phyloP scores from a whole-genome alignment of 768 basidiomycete genomes.

The Leccinum incarnatum region DNA sequence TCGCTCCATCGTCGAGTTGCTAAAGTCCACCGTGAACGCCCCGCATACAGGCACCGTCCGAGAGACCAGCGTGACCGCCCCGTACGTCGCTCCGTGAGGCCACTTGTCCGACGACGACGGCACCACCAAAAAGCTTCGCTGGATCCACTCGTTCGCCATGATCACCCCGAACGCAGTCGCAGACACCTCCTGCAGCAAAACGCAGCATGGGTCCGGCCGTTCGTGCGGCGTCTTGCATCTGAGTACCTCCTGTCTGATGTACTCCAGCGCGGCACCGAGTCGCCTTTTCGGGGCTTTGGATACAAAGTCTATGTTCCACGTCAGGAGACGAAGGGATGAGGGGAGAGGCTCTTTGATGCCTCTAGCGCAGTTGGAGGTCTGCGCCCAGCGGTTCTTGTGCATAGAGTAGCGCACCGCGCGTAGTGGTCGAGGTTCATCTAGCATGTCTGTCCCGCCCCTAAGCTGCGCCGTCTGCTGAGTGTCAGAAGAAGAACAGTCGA shows the following conservation, averaged over 20 bases:
- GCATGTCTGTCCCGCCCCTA: slow-evolving; percentile 18
- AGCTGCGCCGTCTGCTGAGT: slow-evolving; percentile 21
- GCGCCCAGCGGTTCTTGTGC: slow-evolving; percentile 33
- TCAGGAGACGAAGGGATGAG: slow-evolving; percentile 52
- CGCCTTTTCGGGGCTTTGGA: slow-evolving; percentile 40
- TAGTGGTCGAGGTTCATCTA: slow-evolving; percentile 28
- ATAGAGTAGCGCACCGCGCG: slow-evolving; percentile 33
- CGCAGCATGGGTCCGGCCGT: slow-evolving; percentile 55
- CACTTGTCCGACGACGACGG: slow-evolving; percentile 56
- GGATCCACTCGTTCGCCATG: slow-evolving; percentile 61
- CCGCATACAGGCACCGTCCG: slow-evolving; percentile 49
- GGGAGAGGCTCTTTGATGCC: slow-evolving; percentile 37
- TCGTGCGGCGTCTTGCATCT: slow-evolving; percentile 38
- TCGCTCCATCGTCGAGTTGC: slow-evolving; percentile 47
- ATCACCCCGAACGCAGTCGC: slow-evolving; percentile 43
- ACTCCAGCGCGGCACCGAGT: slow-evolving; percentile 45
- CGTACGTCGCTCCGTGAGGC: slow-evolving; percentile 50
- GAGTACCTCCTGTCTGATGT: slow-evolving; percentile 56
- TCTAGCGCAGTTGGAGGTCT: slow-evolving; percentile 34
- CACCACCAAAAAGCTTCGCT: slow-evolving; percentile 53
- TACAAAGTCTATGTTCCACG: slow-evolving; percentile 70
- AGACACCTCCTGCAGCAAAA: slow-evolving; percentile 71
- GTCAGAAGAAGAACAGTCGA: slow-evolving; percentile 27
- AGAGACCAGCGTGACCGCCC: slow-evolving; percentile 70
- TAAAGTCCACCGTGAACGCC: slow-evolving; percentile 52